phyloP scores from a whole-genome alignment of 2,329 filamentous ascomycete species.

The Aspergillus proliferans region DNA sequence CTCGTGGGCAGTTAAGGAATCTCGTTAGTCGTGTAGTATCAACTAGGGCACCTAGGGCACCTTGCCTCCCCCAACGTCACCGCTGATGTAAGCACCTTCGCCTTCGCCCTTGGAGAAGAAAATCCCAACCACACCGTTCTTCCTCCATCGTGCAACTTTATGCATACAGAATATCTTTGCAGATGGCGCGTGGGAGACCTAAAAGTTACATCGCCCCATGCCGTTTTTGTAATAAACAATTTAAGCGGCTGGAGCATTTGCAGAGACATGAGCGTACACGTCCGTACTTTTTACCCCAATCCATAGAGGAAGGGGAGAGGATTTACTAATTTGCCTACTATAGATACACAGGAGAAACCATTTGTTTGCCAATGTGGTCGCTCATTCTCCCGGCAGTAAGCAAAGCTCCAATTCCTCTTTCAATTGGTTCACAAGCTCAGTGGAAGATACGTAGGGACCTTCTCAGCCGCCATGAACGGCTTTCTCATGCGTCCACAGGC shows the following conservation, averaged over 20 bases:
- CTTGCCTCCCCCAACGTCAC: too few species aligned
- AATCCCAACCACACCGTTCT: too few species aligned
- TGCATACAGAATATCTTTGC: too few species aligned
- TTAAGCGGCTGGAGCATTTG: slow-evolving; percentile 28
- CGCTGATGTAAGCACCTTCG: too few species aligned
- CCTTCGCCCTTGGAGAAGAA: too few species aligned
- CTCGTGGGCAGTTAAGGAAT: too few species aligned
- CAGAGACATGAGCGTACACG: slow-evolving; percentile 23
- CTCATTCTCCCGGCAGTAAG: slow-evolving; percentile 26
- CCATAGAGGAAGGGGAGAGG: neutral
- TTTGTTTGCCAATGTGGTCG: slow-evolving; percentile 27
- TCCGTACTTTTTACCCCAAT: slow-evolving; percentile 1
- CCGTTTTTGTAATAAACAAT: slow-evolving; percentile 24
- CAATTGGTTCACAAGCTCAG: neutral
- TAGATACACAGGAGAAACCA: slow-evolving; percentile 30
- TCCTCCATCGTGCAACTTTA: too few species aligned
- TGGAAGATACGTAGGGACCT: slow-evolving; percentile 8
- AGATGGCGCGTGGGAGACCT: neutral
- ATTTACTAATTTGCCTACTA: slow-evolving; percentile 4
- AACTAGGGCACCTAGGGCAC: too few species aligned
- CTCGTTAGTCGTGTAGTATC: too few species aligned
- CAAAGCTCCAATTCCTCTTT: neutral
- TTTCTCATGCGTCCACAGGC: slow-evolving; percentile 3
- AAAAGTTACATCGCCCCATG: slow-evolving; percentile 12
- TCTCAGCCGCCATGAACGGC: slow-evolving; percentile 9